Evolutionary conservation across 2,329 filamentous ascomycete species (phyloP), one percentile per base, ranked within the genome.

Genomic region (Huntiella decipiens): DNA sequence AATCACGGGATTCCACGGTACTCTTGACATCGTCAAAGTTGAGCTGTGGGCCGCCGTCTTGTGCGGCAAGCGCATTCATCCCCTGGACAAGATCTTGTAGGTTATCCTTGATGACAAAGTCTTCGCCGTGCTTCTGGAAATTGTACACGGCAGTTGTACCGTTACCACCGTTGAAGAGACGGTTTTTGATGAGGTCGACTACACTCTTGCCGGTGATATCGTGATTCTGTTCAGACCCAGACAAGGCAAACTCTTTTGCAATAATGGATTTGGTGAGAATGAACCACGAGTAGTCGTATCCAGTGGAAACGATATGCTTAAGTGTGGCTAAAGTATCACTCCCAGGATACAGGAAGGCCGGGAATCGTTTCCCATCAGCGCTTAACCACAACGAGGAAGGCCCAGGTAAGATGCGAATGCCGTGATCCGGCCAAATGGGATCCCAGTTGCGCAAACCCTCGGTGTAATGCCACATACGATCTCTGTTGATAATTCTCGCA

Each of bases 401-500:
- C 0, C 68, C 74, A 0, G 74, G 71, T 11, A 77, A 59, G 2
- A 77, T 65, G 32, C 73, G 70, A 51, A 77, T 77, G 15, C 73
- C 73, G 53, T 77, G 74, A 11, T 53, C 50, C 0, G 72, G 73
- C 73, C 73, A 77, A 56, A 77, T 75, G 3, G 72, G 63, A 46
- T 76, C 59, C 73, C 73, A 77, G 55, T 78, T 77, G 45, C 66
- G 61, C 8, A 78, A 56, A 0, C 74, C 74, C 53, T 78, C 74
- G 8, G 72, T 77, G 54, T 78, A 78, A 56, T 77, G 73, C 74
- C 74, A 78, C 73, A 77, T 77, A 38, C 74, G 62, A 53, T 77
- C 74, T 42, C 67, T 64, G 57, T 78, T 77, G 60, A 77, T 63
- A 49, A 76, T 54, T 48, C 65, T 61, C 1, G 69, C 74, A 6